Conservation (phyloP, 2,329 filamentous ascomycete species). For the Leptographium radiaticola region DNA sequence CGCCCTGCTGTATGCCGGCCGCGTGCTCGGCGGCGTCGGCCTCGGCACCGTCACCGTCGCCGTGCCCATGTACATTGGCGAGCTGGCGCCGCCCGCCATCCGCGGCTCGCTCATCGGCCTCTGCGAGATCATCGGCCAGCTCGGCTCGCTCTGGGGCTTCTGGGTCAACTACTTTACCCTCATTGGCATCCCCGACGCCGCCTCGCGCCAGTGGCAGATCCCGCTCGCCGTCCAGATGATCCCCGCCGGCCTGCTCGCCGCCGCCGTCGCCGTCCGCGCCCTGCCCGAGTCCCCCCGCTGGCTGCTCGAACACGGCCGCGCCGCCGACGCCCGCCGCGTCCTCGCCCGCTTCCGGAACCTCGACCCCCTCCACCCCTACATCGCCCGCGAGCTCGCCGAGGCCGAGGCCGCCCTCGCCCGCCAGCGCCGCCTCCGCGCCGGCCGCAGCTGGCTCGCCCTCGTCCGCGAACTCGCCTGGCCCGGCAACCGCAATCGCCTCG, state of each 20-base stretch:
- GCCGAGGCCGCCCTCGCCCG: conserved; percentile 50
- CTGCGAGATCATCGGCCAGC: conserved; percentile 19
- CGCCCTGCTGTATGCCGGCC: conserved; percentile 3
- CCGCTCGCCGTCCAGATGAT: conserved; percentile 29
- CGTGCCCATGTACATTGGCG: conserved; percentile 45
- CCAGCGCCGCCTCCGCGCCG: conserved; percentile 53
- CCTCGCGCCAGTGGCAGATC: conserved; percentile 25
- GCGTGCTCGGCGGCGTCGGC: conserved; percentile 26
- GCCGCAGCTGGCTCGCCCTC: conserved; percentile 22
- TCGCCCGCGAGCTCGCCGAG: conserved; percentile 22
- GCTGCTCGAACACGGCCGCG: conserved; percentile 21
- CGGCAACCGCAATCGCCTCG: conserved; percentile 25
- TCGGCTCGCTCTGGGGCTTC: conserved; percentile 36
- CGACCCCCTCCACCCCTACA: conserved; percentile 44
- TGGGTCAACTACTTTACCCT: conserved; percentile 13
- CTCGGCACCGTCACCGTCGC: conserved; percentile 36
- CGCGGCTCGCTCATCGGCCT: conserved; percentile 26
- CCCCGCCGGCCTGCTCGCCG: conserved; percentile 16
- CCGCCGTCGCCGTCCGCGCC: conserved; percentile 17
- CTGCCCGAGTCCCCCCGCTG: conserved; percentile 26
- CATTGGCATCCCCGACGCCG: conserved; percentile 8
- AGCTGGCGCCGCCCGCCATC: conserved; percentile 38
- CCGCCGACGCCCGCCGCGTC: conserved; percentile 25
- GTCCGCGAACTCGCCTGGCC: conserved; percentile 26
- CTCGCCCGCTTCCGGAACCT: conserved; percentile 26